Base-by-base conservation (phyloP, 2,329 filamentous ascomycete genomes). In the Teratosphaeriaceae sp. region DNA sequence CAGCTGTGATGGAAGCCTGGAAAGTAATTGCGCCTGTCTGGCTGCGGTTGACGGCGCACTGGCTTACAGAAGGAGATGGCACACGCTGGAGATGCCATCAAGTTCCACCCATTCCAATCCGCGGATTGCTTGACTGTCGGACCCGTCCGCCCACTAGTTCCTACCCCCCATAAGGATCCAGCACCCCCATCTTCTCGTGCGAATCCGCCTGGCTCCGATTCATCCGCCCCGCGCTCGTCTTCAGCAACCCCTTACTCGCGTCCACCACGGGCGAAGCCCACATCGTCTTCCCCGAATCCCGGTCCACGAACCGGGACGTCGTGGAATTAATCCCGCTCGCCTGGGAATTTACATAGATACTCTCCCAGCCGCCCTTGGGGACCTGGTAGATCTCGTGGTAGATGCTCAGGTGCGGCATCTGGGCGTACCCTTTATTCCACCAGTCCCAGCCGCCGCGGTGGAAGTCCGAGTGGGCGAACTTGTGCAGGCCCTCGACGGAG, bases 21-120 rank as follows among this genome's bases (percentile, higher is more conserved):
- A 77, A 84, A 94, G 70, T 83, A 94, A 73, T 80, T 98, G 66
- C 26, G 26, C 26, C n/a, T n/a, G n/a, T n/a, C n/a, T n/a, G n/a
- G n/a, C n/a, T n/a, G n/a, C n/a, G n/a, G n/a, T n/a, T n/a, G n/a
- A n/a, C n/a, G n/a, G n/a, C n/a, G n/a, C n/a, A n/a, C n/a, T n/a
- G n/a, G n/a, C n/a, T n/a, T n/a, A n/a, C n/a, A n/a, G n/a, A n/a
- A n/a, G n/a, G n/a, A n/a, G n/a, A n/a, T n/a, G n/a, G n/a, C n/a
- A n/a, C n/a, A n/a, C n/a, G n/a, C n/a, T n/a, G n/a, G n/a, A n/a
- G n/a, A n/a, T n/a, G n/a, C n/a, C n/a, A n/a, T n/a, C n/a, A n/a
- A n/a, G n/a, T n/a, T n/a, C n/a, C n/a, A n/a, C n/a, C n/a, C n/a
- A n/a, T n/a, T n/a, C n/a, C n/a, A n/a, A n/a, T n/a, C n/a, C n/a